Evolutionary conservation across 306 rosid genomes (phyloP), one percentile per base, ranked within the genome.

Genomic region (Oemleria cerasiformis): DNA sequence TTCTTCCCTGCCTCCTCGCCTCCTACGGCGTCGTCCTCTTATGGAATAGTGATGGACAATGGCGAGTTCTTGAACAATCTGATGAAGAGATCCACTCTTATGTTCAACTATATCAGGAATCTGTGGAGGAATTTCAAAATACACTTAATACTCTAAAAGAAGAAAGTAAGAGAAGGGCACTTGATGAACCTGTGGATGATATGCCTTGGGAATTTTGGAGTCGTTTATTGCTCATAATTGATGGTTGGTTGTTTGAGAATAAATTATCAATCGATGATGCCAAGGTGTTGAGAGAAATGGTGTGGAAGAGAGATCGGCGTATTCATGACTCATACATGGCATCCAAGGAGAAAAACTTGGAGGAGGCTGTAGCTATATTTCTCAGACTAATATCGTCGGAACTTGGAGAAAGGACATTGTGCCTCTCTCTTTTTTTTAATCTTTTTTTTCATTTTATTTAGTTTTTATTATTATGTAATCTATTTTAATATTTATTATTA

Each of bases 151-250:
- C 73, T 72, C 67, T 94, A 65, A 88, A 89, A 80, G 91, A 86
- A 82, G 91, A 83, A 81, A 89, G 90, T 95, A 89, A 86, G 84
- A 85, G 65, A 82, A 86, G 84, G 78, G 53, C 77, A 56, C 59
- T 73, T 60, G 80, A 84, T 75, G 92, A 84, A 76, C 96, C 92
- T 7, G 88, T 88, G 75, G 84, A 89, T 81, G 95, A 94, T 83
- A 89, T 86, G 96, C 96, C 99, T 10, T 78, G 83, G 91, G 99
- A 94, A 64, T 94, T 88, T 84, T 94, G 97, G 99, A 94, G 96
- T 75, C 82, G 75, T 57, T 68, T 94, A 70, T 85, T 91, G 78
- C 95, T 94, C 73, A 76, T 86, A 59, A 85, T 94, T 75, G 99
- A 94, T 83, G 99, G 99, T 51, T 94, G 97, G 97, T 69, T 82